phyloP scores from a whole-genome alignment of 1,139 yeast species.

The Debaryomyces sp. region DNA sequence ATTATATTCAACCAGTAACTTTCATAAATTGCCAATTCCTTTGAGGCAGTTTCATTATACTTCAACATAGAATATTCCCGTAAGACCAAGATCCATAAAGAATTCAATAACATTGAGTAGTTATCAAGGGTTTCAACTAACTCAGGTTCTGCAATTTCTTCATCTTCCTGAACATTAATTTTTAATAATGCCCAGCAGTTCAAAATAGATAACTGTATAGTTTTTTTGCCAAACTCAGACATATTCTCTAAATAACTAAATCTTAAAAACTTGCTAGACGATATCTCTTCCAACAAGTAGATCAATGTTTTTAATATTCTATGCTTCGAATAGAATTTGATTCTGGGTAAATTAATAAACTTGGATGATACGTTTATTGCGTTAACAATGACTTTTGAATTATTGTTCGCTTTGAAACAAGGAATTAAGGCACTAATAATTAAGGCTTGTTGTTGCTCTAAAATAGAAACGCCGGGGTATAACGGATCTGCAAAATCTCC shows the following conservation, averaged over 20 bases:
- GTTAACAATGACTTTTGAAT: conserved; percentile 71
- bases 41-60: conserved; percentile 52
- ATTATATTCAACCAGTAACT: conserved; percentile 80
- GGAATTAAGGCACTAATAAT: conserved; percentile 89
- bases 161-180: conserved; percentile 45
- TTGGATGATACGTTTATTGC: conserved; percentile 83
- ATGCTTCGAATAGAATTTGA: conserved; percentile 52
- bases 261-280: conserved; percentile 45
- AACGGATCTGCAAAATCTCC: conserved; percentile 75
- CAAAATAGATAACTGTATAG: conserved; percentile 69
- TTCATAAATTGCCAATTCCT: conserved; percentile 60
- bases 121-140: conserved; percentile 52
- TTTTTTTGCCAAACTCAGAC: conserved; percentile 59
- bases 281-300: conserved; percentile 65
- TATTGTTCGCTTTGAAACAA: conserved; percentile 77
- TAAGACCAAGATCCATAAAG: conserved; percentile 78
- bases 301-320: conserved; percentile 72
- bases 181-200: conserved; percentile 89
- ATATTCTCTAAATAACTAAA: conserved; percentile 47
- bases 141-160: conserved; percentile 36
- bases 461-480: conserved; percentile 67
- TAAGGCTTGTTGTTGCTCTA: conserved; percentile 95
- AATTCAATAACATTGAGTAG: conserved; percentile 62
- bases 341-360: conserved; percentile 56
- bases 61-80: conserved; percentile 73